Evolutionary conservation across 768 basidiomycete genomes (phyloP), one percentile per base, ranked within the genome.

Genomic region (Trametes coccinea): DNA sequence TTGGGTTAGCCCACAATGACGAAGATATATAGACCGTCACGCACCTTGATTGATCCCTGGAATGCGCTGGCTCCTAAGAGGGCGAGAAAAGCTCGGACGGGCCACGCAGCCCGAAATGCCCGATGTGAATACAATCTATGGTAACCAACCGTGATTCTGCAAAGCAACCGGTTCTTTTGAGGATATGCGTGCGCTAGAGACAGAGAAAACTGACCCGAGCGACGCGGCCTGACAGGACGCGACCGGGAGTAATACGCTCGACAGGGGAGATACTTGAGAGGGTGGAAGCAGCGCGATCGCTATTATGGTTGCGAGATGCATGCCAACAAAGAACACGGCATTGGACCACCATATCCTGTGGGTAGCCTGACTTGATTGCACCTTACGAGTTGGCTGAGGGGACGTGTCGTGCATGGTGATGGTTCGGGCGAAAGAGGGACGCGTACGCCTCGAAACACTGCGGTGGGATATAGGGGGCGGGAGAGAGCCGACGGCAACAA

Each of bases 71-170:
- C 83, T 0, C 91, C 90, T 70, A 92, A 74, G 31, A 82, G 73
- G 17, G 89, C 87, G 34, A 92, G 74, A 22, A 81, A 72, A 5
- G 86, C 65, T 10, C 89, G 79, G 43, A 89, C 82, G 9, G 76
- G 77, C 16, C 81, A 58, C 1, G 75, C 75, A 4, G 89, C 89
- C 17, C 80, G 79, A 71, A 89, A 91, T 2, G 89, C 79, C 4
- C 83, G 81, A 68, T 92, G 90, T 5, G 89, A 89, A 73, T 87
- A 91, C n/a, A 92, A 73, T 40, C 90, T 80, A 69, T 92, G 90
- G 70, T 92, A 92, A 1, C 90, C 90, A 65, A 89, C 78, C 2
- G 86, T 91, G 50, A 92, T 84, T 1, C 89, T 89, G 59, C 22
- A 22, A 22, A 22, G 22, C 22, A 22, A 22, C 22, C 22, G 22